Evolutionary conservation across 2,329 filamentous ascomycete species (phyloP), one percentile per base, ranked within the genome.

Genomic region (Ciborinia camelliae): DNA sequence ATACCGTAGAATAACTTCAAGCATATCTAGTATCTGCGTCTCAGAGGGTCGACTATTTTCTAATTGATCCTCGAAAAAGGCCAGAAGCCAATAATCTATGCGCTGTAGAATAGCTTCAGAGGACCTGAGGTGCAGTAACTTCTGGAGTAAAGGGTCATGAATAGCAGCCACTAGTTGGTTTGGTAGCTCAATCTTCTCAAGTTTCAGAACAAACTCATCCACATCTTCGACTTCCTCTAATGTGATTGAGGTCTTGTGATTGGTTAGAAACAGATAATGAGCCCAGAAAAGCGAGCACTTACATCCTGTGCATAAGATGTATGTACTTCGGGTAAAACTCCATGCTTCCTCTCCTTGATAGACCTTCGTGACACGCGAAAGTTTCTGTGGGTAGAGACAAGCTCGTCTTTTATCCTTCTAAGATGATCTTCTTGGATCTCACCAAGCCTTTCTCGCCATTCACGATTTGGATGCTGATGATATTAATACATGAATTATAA

Each of bases 81-180:
- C 81, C 54, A 78, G 74, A 50, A 89, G 73, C 86, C 86, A 89
- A 70, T 83, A 82, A 51, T 81, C 79, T 51, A 86, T 79, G n/a
- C 86, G 80, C 59, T 78, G 77, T 35, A 80, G 76, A 15, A 80
- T 80, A 57, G 81, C 79, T 20, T 79, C 77, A 43, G 84, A 82
- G 1, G 87, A 84, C 58, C 84, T 82, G 37, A 90, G 77, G n/a
- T 90, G 78, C 41, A 91, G 78, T 30, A 94, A 80, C 73, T 94
- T 95, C 74, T 94, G 91, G 1, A 94, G 82, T 37, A 96, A 79
- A 3, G 89, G 89, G 72, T 96, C 90, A 2, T 84, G 85, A 18
- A 96, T 79, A 4, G 90, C 86, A 6, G 92, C 90, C 48, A 92
- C 86, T 2, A 96, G 81, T 76, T 96, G 92, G 68, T 90, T 92